phyloP scores from a whole-genome alignment of 2,329 filamentous ascomycete species.

The Colletotrichum salicis region DNA sequence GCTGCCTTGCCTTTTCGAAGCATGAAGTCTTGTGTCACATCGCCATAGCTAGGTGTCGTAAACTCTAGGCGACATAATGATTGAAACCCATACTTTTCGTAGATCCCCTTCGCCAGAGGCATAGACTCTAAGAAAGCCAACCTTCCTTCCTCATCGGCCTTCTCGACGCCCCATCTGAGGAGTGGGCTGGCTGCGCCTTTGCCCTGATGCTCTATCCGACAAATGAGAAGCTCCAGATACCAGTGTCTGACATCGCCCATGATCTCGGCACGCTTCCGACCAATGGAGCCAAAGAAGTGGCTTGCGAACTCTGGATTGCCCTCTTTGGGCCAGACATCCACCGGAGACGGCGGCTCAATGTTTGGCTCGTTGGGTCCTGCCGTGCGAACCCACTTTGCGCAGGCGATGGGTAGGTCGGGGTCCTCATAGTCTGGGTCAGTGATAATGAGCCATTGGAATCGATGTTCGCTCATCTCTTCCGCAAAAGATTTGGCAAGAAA shows the following conservation, averaged over 20 bases:
- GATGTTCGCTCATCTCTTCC: slow-evolving; percentile 53
- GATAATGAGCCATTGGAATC: slow-evolving; percentile 52
- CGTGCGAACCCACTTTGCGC: slow-evolving; percentile 59
- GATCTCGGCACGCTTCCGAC: slow-evolving; percentile 46
- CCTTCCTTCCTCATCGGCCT: slow-evolving; percentile 54
- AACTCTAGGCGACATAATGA: slow-evolving; percentile 49
- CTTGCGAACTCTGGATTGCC: slow-evolving; percentile 49
- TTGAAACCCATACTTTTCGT: slow-evolving; percentile 59
- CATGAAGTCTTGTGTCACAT: slow-evolving; percentile 50
- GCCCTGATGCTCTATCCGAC: slow-evolving; percentile 54
- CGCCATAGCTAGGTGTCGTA: slow-evolving; percentile 42
- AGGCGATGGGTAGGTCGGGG: slow-evolving; percentile 50
- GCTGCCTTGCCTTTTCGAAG: slow-evolving; percentile 39
- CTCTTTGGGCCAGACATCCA: slow-evolving; percentile 51
- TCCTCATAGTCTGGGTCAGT: slow-evolving; percentile 43
- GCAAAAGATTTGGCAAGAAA: slow-evolving; percentile 50
- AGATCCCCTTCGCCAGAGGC: slow-evolving; percentile 56
- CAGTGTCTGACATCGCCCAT: slow-evolving; percentile 58
- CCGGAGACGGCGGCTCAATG: slow-evolving; percentile 37
- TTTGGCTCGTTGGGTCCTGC: slow-evolving; percentile 38
- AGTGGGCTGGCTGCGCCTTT: slow-evolving; percentile 56
- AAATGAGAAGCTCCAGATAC: slow-evolving; percentile 60
- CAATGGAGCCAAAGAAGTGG: slow-evolving; percentile 53
- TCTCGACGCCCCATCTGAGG: slow-evolving; percentile 58
- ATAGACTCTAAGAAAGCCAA: slow-evolving; percentile 64